Evolutionary conservation across 352 stramenopile species (phyloP).

Genomic region (Thraustotheca clavata): DNA sequence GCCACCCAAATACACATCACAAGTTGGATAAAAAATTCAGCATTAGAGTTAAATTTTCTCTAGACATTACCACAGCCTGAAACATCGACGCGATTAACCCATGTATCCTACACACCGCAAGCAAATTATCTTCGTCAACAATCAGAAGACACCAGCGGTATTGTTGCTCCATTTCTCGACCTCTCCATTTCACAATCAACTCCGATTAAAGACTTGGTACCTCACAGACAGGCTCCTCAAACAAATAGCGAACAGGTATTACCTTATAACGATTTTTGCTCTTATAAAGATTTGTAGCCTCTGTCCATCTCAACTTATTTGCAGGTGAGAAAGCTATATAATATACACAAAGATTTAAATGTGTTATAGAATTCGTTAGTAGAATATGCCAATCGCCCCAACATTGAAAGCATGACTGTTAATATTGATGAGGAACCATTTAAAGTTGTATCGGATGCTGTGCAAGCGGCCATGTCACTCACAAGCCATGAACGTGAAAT

Average conservation of each 20-base stretch:
- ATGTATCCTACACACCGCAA: not conserved
- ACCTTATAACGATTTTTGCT: not conserved
- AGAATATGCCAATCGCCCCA: not conserved
- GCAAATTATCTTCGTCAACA: not conserved
- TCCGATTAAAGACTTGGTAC: not conserved
- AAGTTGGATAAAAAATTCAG: too few species aligned
- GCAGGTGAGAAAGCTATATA: not conserved
- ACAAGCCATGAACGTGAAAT: not conserved
- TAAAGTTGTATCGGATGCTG: constrained; percentile 1
- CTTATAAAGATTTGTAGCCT: not conserved
- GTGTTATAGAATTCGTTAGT: not conserved
- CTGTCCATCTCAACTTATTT: not conserved
- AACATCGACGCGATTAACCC: too few species aligned
- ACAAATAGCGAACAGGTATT: not conserved
- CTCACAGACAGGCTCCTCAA: not conserved
- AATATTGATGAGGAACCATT: constrained; percentile 5
- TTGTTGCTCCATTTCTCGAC: not conserved
- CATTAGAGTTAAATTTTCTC: too few species aligned
- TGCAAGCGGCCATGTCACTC: constrained; percentile 1
- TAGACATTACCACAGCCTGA: too few species aligned
- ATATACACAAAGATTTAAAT: not conserved
- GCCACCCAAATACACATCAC: not conserved
- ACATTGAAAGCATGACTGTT: not conserved
- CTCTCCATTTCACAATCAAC: constrained; percentile 2
- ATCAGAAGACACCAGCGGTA: not conserved